These are phyloP conservation scores for Diaporthe sp. DNA, from an alignment of 2,329 filamentous ascomycete genomes.

Conservation along the genomic window DNA sequence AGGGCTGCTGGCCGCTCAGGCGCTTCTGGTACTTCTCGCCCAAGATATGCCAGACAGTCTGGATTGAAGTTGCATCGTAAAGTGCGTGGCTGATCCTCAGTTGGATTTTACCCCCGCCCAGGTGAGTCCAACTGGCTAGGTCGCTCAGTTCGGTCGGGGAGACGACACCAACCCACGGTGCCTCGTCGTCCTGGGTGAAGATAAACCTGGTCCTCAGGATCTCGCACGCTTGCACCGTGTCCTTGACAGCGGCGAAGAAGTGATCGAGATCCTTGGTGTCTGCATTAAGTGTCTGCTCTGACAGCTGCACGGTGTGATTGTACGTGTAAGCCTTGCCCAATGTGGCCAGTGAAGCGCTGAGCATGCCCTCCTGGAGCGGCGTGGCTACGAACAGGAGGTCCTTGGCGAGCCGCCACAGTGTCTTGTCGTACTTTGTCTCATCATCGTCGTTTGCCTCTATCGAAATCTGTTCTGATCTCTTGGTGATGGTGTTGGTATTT, in stretches of 20 bases:
- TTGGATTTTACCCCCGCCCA: slow-evolving; percentile 28
- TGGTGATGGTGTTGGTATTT: slow-evolving; percentile 18
- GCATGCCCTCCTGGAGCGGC: slow-evolving; percentile 42
- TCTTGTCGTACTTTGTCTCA: slow-evolving; percentile 30
- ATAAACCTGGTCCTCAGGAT: slow-evolving; percentile 40
- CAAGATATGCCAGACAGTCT: slow-evolving; percentile 37
- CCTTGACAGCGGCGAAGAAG: slow-evolving; percentile 37
- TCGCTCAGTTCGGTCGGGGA: slow-evolving; percentile 38
- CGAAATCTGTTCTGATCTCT: not conserved
- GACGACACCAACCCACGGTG: slow-evolving; percentile 41
- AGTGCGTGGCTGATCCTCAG: slow-evolving; percentile 40
- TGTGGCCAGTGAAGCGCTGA: slow-evolving; percentile 39
- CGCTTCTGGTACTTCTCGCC: slow-evolving; percentile 34
- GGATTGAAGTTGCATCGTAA: slow-evolving; percentile 39
- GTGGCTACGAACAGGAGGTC: slow-evolving; percentile 41
- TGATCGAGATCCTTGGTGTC: slow-evolving; percentile 34
- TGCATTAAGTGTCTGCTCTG: slow-evolving; percentile 26
- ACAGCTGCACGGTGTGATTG: slow-evolving; percentile 39
- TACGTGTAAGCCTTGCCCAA: slow-evolving; percentile 39
- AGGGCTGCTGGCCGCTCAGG: not conserved
- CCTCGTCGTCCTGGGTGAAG: slow-evolving; percentile 37
- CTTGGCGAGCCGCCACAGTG: slow-evolving; percentile 33
- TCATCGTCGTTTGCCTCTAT: not conserved
- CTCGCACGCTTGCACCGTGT: slow-evolving; percentile 40
- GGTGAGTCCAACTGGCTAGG: slow-evolving; percentile 34